Base-by-base conservation (phyloP, 2,329 filamentous ascomycete genomes). In the Plenodomus tracheiphilus region DNA sequence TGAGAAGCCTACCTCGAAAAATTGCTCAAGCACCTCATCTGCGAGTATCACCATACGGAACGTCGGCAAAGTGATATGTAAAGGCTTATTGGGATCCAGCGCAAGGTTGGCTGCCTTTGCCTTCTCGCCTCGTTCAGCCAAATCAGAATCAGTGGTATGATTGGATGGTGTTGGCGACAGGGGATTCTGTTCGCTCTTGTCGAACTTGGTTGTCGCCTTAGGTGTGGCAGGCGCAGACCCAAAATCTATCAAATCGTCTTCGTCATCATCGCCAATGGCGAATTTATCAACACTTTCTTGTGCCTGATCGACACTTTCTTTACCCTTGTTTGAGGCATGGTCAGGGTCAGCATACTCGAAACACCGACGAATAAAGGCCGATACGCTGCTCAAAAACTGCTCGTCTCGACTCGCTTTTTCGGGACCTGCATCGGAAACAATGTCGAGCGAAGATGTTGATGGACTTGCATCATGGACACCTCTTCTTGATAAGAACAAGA, bases 31-130 rank as follows among this genome's bases (percentile, higher is more conserved):
- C 1, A 95, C 82, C 71, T 99, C 94, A 66, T 99, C 94, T 37
- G 94, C 94, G 7, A 99, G 84, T 9, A 99, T 89, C 3, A 99
- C 91, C 94, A 99, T 99, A 58, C 94, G 88, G 81, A 99, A 99
- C 0, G 94, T 99, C 1, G 94, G 94, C 1, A 99, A 81, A 1
- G 94, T 97, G 66, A 99, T 97, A 70, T 97, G 89, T 0, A 99
- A 81, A 6, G 94, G 94, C 56, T 96, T 93, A 20, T 91, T 87
- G 2, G 94, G 94, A 68, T 99, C 92, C 3, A 99, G 82, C 0
- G 94, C 94, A 8, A 87, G 85, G 68, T 99, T 99, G 39, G 91
- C 91, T 17, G 88, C 83, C 68, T 91, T 82, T 7, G 86, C 83
- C 66, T 85, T 87, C 58, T 73, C 72, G 51, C 50, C 69, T 46